Conservation (phyloP, 257 asterid genomes). For the Nyctanthes arbortristis region DNA sequence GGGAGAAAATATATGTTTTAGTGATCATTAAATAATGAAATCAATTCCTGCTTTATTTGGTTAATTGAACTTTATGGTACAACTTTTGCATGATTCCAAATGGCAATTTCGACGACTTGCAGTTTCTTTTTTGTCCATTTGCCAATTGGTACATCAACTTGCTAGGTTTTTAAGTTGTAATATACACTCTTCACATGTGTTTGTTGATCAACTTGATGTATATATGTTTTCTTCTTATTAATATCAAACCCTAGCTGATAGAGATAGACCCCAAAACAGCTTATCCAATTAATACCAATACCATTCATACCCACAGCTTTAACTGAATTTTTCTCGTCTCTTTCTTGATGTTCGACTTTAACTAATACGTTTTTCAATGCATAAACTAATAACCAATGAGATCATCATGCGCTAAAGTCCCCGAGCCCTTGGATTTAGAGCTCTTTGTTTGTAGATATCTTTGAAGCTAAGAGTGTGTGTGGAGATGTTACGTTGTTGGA, state of each 20-base stretch:
- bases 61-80: neutral
- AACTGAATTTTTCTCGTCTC: no score
- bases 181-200: neutral
- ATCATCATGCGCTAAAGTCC: no score
- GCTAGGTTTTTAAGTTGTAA: neutral
- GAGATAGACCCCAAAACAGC: neutral
- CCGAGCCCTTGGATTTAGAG: no score
- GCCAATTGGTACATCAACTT: neutral
- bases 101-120: neutral
- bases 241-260: neutral
- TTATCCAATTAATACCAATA: neutral
- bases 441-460: no score
- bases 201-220: neutral
- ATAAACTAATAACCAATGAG: no score
- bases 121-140: slow-evolving; percentile 4
- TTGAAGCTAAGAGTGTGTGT: no score
- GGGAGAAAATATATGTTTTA: neutral
- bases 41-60: neutral
- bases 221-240: no score
- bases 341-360: no score
- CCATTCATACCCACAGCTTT: no score
- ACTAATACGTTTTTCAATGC: no score
- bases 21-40: no score
- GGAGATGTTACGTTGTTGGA: no score
- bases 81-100: neutral